Evolutionary conservation across 306 rosid genomes (phyloP).

Genomic region (Glycine soja): DNA sequence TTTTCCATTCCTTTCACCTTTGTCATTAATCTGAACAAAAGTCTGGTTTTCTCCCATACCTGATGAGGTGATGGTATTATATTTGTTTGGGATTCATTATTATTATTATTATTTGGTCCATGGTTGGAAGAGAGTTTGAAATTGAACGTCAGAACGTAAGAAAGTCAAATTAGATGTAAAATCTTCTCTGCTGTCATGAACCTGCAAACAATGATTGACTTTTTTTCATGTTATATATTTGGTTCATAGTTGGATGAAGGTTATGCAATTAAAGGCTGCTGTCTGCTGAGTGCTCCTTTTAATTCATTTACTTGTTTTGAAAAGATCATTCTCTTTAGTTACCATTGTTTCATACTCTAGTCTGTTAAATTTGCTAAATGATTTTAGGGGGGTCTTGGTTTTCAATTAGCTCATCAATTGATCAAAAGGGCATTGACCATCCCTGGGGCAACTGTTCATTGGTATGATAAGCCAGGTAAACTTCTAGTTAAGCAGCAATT

Average conservation of each 20-base stretch:
- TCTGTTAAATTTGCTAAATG: slow-evolving; percentile 43
- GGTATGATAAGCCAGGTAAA: slow-evolving; percentile 96
- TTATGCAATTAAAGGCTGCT: slow-evolving; percentile 8
- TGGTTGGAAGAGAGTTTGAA: neutral
- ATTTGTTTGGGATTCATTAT: slow-evolving; percentile 23
- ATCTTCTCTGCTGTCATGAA: slow-evolving; percentile 5
- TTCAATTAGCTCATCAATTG: slow-evolving; percentile 73
- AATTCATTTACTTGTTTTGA: slow-evolving; percentile 27
- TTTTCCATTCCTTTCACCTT: neutral
- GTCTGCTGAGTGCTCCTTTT: neutral
- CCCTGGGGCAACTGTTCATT: slow-evolving; percentile 85
- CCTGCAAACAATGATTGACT: neutral
- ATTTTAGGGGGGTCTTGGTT: slow-evolving; percentile 80
- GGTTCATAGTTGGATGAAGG: slow-evolving; percentile 12
- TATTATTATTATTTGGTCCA: neutral
- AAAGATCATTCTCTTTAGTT: slow-evolving; percentile 22
- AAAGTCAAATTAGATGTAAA: slow-evolving; percentile 27
- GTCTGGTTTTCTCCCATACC: neutral
- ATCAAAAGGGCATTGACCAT: slow-evolving; percentile 67
- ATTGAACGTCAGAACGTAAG: slow-evolving; percentile 15
- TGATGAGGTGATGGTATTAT: slow-evolving; percentile 12
- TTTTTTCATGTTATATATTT: neutral
- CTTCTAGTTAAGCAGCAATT: slow-evolving; percentile 35
- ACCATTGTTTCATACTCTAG: neutral
- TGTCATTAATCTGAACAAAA: neutral